Base-by-base conservation (phyloP, 345 rosid genomes). In the Eucalyptus decipiens region DNA sequence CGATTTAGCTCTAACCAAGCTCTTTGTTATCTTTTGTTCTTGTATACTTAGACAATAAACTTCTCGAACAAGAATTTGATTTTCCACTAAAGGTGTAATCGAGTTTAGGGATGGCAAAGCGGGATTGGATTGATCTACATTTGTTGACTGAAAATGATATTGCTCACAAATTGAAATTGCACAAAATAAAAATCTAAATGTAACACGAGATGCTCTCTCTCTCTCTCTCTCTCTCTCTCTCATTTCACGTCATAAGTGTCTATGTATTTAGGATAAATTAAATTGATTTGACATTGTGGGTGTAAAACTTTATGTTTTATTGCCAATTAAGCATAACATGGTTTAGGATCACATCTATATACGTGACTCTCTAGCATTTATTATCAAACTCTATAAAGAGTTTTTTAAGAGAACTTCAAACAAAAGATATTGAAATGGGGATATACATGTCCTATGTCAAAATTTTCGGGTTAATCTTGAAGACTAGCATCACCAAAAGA, bases 161-260 rank as follows among this genome's bases (percentile, higher is more conserved):
- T 6, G 21, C 21, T 15, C 76, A 65, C 11, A 65, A 60, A 56
- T 60, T 28, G 3, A 28, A 60, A 60, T 60, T 60, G n/a, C 62
- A 60, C 8, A 60, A 12, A 28, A 28, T 60, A 15, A 60, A 28
- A 26, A 26, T 13, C 17, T 60, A 60, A 28, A 60, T 60, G 1
- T 60, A 60, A 60, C 69, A 13, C 2, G 30, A 56, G 62, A 56
- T 24, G 30, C 62, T 56, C 6, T 56, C 30, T 51, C 23, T 51
- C 45, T 42, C 43, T 42, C 43, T 42, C 43, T 42, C 45, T 49
- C 50, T 49, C 28, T 56, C n/a, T n/a, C n/a, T n/a, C n/a, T n/a
- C n/a, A n/a, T n/a, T 24, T 0, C 62, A 9, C 6, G 0, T 56
- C 2, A 9, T 56, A 56, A 56, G 12, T 60, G 32, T 13, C 30